These are phyloP conservation scores for Metschnikowia shivogae DNA, from an alignment of 805 yeast species.

Conservation along the genomic window DNA sequence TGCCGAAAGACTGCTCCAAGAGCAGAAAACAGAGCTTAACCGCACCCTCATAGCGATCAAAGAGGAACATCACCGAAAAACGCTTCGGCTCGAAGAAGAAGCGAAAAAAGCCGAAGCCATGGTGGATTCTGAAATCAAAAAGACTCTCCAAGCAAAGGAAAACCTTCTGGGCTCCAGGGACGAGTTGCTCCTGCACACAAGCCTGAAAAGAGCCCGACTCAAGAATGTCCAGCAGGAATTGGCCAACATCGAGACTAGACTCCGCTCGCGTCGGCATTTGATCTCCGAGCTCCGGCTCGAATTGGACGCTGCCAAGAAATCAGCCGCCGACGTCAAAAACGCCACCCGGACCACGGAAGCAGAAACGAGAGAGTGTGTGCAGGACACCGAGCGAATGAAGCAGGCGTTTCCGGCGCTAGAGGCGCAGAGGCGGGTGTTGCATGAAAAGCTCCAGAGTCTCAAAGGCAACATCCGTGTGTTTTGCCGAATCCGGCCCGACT, in stretches of 20 bases:
- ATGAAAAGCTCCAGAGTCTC: slow-evolving; percentile 73
- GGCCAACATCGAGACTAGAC: too few species aligned
- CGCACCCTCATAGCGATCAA: slow-evolving; percentile 22
- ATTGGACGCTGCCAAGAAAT: not conserved
- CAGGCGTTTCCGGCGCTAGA: slow-evolving; percentile 47
- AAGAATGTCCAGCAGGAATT: too few species aligned
- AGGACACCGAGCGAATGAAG: slow-evolving; percentile 8
- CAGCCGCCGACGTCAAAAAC: not conserved
- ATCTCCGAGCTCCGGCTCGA: too few species aligned
- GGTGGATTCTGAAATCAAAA: slow-evolving; percentile 9
- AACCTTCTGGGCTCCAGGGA: too few species aligned
- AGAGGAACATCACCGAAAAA: slow-evolving; percentile 22
- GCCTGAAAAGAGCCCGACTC: too few species aligned
- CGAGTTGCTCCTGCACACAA: too few species aligned
- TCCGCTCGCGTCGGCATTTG: too few species aligned
- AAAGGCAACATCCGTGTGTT: slow-evolving; percentile 91
- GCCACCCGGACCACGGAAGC: slow-evolving; percentile 9
- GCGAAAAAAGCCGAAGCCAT: slow-evolving; percentile 17
- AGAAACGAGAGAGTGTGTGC: slow-evolving; percentile 7
- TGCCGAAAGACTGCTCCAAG: slow-evolving; percentile 4
- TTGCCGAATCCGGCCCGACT: slow-evolving; percentile 72
- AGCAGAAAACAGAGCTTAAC: slow-evolving; percentile 19
- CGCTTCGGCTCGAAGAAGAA: slow-evolving; percentile 10
- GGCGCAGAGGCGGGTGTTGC: slow-evolving; percentile 55
- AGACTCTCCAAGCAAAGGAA: not conserved